Conservation (phyloP, 306 rosid genomes). For the Cercis canadensis region DNA sequence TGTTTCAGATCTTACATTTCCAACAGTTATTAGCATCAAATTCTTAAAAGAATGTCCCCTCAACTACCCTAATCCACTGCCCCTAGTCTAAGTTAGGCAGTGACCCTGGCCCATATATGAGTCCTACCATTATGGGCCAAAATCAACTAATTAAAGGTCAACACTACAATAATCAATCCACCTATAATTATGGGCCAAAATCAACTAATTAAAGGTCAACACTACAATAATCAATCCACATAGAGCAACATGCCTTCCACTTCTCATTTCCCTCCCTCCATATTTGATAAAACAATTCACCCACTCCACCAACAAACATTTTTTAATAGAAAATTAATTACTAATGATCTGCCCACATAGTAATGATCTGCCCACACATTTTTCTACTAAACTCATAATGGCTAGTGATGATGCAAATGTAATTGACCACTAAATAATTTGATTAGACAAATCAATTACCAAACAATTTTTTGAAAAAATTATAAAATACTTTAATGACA, state of each 20-base stretch:
- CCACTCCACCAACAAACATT: constrained; percentile 20
- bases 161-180: constrained; percentile 1
- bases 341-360: not conserved
- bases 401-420: no score
- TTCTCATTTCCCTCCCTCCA: not conserved
- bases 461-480: no score
- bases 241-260: not conserved
- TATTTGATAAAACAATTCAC: constrained; percentile 16
- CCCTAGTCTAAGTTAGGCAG: constrained; percentile 4
- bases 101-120: constrained; percentile 30
- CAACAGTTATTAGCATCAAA: constrained; percentile 28
- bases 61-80: constrained; percentile 28
- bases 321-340: no score
- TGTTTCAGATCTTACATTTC: constrained; percentile 41
- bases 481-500: no score
- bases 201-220: constrained; percentile 22
- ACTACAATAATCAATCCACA: not conserved
- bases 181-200: constrained; percentile 22
- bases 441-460: no score
- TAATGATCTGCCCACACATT: not conserved
- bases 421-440: no score
- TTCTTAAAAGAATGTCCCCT: constrained; percentile 25
- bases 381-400: not conserved
- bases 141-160: constrained; percentile 25
- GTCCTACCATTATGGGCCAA: constrained; percentile 1